A percentile compares a stretch with the other conserved stretches of the same genome.
Evolutionary conservation across 2,329 filamentous ascomycete genomes (phyloP).

Genomic region (Chaetomium olivaceum): DNA sequence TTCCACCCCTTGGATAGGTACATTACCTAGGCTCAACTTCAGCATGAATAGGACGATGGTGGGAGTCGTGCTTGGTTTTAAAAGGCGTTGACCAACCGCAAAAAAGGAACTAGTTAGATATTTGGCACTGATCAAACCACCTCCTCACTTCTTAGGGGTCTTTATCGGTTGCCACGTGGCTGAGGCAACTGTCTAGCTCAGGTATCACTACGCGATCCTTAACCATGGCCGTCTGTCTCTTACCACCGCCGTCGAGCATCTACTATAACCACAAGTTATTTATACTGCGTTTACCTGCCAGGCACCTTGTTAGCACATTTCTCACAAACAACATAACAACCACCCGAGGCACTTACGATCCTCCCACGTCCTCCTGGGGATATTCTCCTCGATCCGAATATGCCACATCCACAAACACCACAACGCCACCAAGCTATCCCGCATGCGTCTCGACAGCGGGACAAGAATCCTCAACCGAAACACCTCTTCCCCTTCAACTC

Average conservation of each 20-base stretch:
- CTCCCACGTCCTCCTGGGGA: slow-evolving; percentile 16
- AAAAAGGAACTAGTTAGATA: not conserved
- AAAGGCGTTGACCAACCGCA: not conserved
- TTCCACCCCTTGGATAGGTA: too few relatives aligned
- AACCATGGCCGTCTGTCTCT: too few relatives aligned
- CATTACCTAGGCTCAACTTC: not conserved
- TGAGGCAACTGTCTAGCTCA: not conserved
- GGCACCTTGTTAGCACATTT: not conserved
- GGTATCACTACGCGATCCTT: not conserved
- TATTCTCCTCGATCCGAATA: slow-evolving; percentile 4
- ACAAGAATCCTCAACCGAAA: slow-evolving; percentile 18
- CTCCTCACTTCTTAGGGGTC: not conserved
- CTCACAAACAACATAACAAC: not conserved
- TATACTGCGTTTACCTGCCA: slow-evolving; percentile 13
- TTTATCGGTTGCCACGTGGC: not conserved
- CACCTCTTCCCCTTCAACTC: not conserved
- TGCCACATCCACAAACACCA: slow-evolving; percentile 32
- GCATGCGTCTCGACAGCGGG: slow-evolving; percentile 18
- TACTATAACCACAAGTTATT: not conserved
- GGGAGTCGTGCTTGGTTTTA: not conserved
- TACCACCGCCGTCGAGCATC: too few relatives aligned
- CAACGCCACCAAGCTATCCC: slow-evolving; percentile 25
- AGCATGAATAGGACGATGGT: not conserved
- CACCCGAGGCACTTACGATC: slow-evolving; percentile 15
- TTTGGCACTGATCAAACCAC: not conserved